phyloP scores from a whole-genome alignment of 2,329 filamentous ascomycete genomes.

The Venturia nashicola region DNA sequence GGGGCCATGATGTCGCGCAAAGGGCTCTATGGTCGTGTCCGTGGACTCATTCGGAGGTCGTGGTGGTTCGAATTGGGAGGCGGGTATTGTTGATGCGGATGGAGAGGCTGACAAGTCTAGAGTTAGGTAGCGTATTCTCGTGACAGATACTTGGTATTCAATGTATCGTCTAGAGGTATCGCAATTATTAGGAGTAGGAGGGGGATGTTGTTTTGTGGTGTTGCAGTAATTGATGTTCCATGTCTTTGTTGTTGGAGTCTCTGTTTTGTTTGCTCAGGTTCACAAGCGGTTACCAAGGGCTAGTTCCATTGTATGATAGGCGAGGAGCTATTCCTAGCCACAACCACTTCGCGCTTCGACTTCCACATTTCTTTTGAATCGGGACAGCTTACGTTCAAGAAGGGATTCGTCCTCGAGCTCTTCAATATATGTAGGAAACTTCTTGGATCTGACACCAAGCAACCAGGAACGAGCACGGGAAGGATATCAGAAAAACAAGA shows the following conservation, averaged over 20 bases:
- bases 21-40: background rate
- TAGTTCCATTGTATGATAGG: background rate
- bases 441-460: no score
- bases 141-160: background rate
- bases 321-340: background rate
- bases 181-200: background rate
- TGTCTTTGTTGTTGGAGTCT: background rate
- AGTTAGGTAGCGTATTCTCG: background rate
- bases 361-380: background rate
- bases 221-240: background rate
- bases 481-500: background rate
- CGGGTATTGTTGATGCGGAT: conserved; percentile 1
- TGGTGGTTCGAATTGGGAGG: background rate
- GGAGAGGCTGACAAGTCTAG: background rate
- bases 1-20: background rate
- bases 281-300: background rate
- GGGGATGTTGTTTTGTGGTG: background rate
- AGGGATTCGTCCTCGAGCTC: no score
- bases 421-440: background rate
- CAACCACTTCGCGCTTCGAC: background rate
- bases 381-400: background rate
- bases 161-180: background rate
- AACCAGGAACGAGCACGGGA: background rate
- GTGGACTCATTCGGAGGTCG: background rate
- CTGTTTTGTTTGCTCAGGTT: background rate